Conservation (phyloP, 345 rosid genomes). For the Moringa oleifera region DNA sequence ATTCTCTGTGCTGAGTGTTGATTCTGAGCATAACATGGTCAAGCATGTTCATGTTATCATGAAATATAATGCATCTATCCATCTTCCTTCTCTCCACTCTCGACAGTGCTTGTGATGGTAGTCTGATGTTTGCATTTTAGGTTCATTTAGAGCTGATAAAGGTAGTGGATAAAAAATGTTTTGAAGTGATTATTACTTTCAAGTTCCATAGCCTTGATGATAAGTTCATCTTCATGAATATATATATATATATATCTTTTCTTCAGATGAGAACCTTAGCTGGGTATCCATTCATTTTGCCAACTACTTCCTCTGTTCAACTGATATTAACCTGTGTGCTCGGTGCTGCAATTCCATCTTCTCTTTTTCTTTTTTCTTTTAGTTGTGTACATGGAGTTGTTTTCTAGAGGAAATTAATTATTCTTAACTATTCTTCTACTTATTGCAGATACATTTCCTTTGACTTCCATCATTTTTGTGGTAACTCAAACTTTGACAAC, state of each 20-base stretch:
- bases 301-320: not conserved
- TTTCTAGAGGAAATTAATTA: not conserved
- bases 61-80: too few relatives aligned
- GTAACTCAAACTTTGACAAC: slow-evolving; percentile 75
- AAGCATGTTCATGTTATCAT: too few relatives aligned
- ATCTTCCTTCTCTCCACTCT: too few relatives aligned
- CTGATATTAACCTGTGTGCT: not conserved
- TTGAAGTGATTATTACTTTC: not conserved
- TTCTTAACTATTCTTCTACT: slow-evolving; percentile 3
- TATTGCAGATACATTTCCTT: slow-evolving; percentile 69
- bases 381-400: not conserved
- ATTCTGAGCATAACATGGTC: too few relatives aligned
- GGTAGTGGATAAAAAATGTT: too few relatives aligned
- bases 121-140: too few relatives aligned
- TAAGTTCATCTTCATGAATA: not conserved
- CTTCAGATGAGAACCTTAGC: not conserved
- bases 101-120: too few relatives aligned
- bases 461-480: slow-evolving; percentile 85
- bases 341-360: not conserved
- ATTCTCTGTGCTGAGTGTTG: too few relatives aligned
- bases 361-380: not conserved
- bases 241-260: too few relatives aligned
- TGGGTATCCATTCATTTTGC: not conserved
- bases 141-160: too few relatives aligned
- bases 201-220: not conserved